Conservation (phyloP, 371 early-diverging fungal species). For the Chytridiales sp. region DNA sequence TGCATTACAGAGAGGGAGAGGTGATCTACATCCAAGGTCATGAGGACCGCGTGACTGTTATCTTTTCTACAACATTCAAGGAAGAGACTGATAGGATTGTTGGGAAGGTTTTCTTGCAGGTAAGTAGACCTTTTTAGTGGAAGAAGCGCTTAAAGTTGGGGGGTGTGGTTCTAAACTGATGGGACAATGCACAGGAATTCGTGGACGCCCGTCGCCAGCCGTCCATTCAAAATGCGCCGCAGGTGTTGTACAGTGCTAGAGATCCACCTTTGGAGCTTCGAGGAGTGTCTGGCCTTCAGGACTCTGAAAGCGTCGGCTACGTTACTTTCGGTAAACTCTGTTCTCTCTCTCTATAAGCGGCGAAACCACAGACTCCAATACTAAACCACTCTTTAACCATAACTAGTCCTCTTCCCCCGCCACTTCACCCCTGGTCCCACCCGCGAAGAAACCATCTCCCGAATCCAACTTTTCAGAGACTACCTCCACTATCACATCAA, state of each 20-base stretch:
- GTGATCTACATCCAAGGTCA: slow-evolving; percentile 87
- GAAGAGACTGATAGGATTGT: slow-evolving; percentile 94
- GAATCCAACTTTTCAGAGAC: slow-evolving; percentile 95
- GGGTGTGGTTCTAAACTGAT: slow-evolving; percentile 1
- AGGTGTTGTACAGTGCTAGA: slow-evolving; percentile 87
- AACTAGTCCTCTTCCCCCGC: slow-evolving; percentile 87
- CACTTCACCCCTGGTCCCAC: slow-evolving; percentile 74
- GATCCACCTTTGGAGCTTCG: slow-evolving; percentile 95
- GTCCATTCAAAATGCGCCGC: slow-evolving; percentile 90
- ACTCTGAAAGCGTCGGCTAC: slow-evolving; percentile 79
- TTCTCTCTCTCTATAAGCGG: no score
- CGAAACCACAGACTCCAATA: neutral
- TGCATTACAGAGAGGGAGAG: slow-evolving; percentile 92
- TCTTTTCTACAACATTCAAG: slow-evolving; percentile 93
- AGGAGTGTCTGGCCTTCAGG: slow-evolving; percentile 68
- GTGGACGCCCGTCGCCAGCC: slow-evolving; percentile 94
- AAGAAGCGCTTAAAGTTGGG: neutral
- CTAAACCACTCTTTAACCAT: neutral
- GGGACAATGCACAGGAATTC: slow-evolving; percentile 71
- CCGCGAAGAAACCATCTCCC: slow-evolving; percentile 85
- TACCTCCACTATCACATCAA: slow-evolving; percentile 99
- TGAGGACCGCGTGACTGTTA: slow-evolving; percentile 93
- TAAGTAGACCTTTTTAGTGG: slow-evolving; percentile 25
- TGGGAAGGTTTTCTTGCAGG: slow-evolving; percentile 96
- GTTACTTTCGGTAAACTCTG: slow-evolving; percentile 86